A percentile compares a stretch with the other conserved stretches of the same genome.
Conservation (phyloP, 345 rosid species). For the Theobroma cacao region DNA sequence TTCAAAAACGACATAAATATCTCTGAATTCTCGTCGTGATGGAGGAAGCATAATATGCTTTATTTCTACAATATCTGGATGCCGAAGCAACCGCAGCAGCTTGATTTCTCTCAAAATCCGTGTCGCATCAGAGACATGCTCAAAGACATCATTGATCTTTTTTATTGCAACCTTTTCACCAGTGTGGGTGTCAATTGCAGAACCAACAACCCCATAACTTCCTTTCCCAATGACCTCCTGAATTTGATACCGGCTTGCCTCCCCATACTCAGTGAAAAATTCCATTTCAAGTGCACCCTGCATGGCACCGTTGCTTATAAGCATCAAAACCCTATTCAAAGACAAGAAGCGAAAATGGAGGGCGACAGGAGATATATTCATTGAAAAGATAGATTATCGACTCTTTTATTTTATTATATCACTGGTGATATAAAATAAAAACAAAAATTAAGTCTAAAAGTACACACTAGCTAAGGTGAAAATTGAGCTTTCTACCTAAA, state of each 20-base stretch:
- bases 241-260: conserved; percentile 79
- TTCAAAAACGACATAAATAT: conserved; percentile 94
- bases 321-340: background rate
- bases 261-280: conserved; percentile 98
- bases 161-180: conserved; percentile 92
- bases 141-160: conserved; percentile 95
- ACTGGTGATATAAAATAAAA: background rate
- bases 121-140: conserved; percentile 96
- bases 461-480: background rate
- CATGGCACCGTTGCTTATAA: background rate
- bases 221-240: conserved; percentile 98
- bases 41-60: conserved; percentile 99
- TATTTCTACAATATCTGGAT: conserved; percentile 92
- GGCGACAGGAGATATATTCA: background rate
- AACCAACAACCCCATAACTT: conserved; percentile 95
- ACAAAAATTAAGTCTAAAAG: background rate
- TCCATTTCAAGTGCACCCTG: conserved; percentile 67
- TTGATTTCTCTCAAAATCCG: conserved; percentile 95
- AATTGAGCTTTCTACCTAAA: background rate
- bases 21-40: conserved; percentile 86
- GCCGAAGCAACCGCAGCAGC: conserved; percentile 86
- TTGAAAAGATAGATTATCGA: background rate
- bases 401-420: background rate
- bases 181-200: conserved; percentile 81
- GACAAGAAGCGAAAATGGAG: background rate